phyloP scores from a whole-genome alignment of 805 yeast species.

The Lipomyces sp. region DNA sequence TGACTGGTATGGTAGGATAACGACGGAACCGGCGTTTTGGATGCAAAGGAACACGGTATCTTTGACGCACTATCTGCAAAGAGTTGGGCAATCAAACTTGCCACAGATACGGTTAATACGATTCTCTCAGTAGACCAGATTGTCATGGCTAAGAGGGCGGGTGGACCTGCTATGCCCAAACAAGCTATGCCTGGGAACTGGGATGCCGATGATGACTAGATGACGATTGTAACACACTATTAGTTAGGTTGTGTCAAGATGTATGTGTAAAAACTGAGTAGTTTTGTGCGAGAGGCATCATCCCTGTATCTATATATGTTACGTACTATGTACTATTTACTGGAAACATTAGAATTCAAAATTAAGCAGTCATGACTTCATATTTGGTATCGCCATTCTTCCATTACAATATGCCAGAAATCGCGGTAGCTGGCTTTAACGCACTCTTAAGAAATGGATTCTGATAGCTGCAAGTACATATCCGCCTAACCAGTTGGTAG shows the following conservation, averaged over 20 bases:
- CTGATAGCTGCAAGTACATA: too few species aligned
- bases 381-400: too few species aligned
- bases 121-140: conserved; percentile 93
- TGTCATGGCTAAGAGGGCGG: conserved; percentile 98
- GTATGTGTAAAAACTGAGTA: neutral
- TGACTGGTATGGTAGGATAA: conserved; percentile 37
- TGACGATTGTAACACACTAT: neutral
- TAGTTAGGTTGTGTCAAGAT: neutral
- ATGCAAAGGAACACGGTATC: conserved; percentile 70
- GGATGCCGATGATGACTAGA: conserved; percentile 77
- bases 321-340: neutral
- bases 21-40: conserved; percentile 64
- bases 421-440: too few species aligned
- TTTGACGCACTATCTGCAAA: conserved; percentile 81
- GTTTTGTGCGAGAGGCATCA: neutral
- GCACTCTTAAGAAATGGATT: too few species aligned
- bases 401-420: too few species aligned
- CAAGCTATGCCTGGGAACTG: conserved; percentile 91
- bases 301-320: neutral
- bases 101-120: conserved; percentile 93
- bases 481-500: too few species aligned
- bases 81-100: conserved; percentile 85
- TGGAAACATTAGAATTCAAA: neutral
- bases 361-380: too few species aligned
- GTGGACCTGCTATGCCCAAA: conserved; percentile 91